Conservation (phyloP, 2,329 filamentous ascomycete species). For the Mycosphaerella sp. region DNA sequence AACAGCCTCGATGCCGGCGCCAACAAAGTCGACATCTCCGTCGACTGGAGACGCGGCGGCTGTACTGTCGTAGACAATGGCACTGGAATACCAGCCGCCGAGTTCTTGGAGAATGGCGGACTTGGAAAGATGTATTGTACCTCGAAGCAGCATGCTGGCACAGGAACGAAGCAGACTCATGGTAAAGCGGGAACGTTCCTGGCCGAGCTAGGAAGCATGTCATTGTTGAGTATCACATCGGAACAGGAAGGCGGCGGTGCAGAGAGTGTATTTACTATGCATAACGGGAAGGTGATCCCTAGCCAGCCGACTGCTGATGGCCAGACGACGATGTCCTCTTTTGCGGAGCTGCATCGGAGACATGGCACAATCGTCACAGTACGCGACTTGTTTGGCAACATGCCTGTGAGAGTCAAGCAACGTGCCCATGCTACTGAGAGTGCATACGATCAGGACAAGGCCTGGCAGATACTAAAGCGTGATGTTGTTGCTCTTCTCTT, state of each 20-base stretch:
- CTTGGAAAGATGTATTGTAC: conserved; percentile 64
- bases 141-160: conserved; percentile 56
- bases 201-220: conserved; percentile 67
- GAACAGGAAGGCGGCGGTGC: conserved; percentile 55
- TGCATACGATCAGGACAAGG: conserved; percentile 49
- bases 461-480: conserved; percentile 59
- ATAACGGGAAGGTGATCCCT: conserved; percentile 60
- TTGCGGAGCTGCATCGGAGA: conserved; percentile 1
- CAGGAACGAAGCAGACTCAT: conserved; percentile 40
- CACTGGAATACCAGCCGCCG: conserved; percentile 62
- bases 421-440: conserved; percentile 52
- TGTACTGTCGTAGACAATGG: conserved; percentile 84
- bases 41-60: conserved; percentile 69
- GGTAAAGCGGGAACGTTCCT: conserved; percentile 70
- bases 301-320: conserved; percentile 50
- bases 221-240: conserved; percentile 70
- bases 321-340: neutral
- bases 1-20: conserved; percentile 81
- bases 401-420: conserved; percentile 85
- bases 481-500: conserved; percentile 60
- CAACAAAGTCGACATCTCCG: conserved; percentile 58
- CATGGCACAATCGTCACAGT: conserved; percentile 67
- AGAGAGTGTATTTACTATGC: conserved; percentile 60
- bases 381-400: conserved; percentile 76
- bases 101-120: conserved; percentile 65